A percentile compares a stretch with the other conserved stretches of the same genome.
These are phyloP conservation scores for Podospora conica DNA, from an alignment of 495 filamentous ascomycete genomes.

Conservation along the genomic window DNA sequence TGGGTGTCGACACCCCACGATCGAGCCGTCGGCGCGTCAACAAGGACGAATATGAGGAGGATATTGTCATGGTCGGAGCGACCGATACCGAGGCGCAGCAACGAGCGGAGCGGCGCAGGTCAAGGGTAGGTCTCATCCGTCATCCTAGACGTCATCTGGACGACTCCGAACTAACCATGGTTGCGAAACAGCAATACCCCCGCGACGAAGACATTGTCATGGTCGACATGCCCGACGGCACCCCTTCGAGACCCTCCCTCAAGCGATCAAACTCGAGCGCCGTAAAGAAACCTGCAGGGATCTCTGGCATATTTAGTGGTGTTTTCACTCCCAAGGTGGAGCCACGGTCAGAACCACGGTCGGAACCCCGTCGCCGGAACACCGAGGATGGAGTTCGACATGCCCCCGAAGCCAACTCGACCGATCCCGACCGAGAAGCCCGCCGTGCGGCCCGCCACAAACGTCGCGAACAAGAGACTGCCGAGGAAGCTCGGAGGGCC, in stretches of 20 bases:
- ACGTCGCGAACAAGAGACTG: conserved; percentile 39
- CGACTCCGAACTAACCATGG: conserved; percentile 22
- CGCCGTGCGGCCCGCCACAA: conserved; percentile 46
- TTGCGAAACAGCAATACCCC: conserved; percentile 27
- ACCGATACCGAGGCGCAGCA: conserved; percentile 35
- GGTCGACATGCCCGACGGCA: conserved; percentile 30
- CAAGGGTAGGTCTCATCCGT: conserved; percentile 36
- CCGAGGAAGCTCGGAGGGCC: conserved; percentile 40
- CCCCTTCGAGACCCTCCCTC: conserved; percentile 28
- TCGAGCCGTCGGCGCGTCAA: conserved; percentile 36
- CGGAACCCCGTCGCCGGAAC: conserved; percentile 39
- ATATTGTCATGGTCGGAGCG: conserved; percentile 43
- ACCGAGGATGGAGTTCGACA: conserved; percentile 34
- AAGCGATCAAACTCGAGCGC: conserved; percentile 38
- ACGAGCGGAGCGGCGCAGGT: conserved; percentile 38
- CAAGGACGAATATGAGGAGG: conserved; percentile 39
- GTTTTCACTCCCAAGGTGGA: conserved; percentile 34
- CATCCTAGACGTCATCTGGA: conserved; percentile 11
- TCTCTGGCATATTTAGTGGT: conserved; percentile 40
- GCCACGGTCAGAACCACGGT: conserved; percentile 16
- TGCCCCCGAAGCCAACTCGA: conserved; percentile 25
- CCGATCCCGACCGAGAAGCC: conserved; percentile 48
- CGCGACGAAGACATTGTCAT: conserved; percentile 40
- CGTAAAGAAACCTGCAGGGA: conserved; percentile 30
- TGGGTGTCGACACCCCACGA: conserved; percentile 39